Evolutionary conservation across 345 rosid genomes (phyloP).

Genomic region (Balakata baccata): DNA sequence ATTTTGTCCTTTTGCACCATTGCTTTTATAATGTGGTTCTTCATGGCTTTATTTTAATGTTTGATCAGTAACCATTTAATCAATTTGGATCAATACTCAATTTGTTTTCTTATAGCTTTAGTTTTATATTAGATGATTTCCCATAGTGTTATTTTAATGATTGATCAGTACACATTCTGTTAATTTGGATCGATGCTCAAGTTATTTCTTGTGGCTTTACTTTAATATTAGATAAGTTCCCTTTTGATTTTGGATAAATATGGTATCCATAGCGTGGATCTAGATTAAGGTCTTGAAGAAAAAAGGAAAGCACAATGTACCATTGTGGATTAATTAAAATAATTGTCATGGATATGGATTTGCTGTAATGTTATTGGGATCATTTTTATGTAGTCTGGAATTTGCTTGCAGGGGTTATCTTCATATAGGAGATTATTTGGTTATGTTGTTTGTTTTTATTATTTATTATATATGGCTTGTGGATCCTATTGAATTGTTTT

Average conservation of each 20-base stretch:
- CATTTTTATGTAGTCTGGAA: background rate
- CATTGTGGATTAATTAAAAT: background rate
- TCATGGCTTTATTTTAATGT: background rate
- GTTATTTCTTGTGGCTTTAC: background rate
- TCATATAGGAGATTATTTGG: background rate
- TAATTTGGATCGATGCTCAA: background rate
- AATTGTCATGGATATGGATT: background rate
- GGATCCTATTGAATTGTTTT: background rate
- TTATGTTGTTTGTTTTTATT: background rate
- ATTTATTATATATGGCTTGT: background rate
- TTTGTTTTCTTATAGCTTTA: background rate
- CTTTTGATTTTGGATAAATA: background rate
- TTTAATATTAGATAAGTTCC: background rate
- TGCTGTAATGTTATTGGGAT: background rate
- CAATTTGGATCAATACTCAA: background rate
- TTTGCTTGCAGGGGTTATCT: background rate
- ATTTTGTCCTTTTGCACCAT: background rate
- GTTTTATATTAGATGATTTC: too few relatives aligned
- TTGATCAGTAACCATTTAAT: background rate
- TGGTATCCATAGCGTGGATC: background rate
- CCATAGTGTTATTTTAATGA: background rate
- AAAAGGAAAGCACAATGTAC: constrained; percentile 1
- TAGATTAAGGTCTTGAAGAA: constrained; percentile 5
- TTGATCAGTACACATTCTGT: background rate
- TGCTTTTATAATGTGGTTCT: background rate